Percentiles rank a stretch among this genome's conserved stretches.
These are phyloP conservation scores for Amphirosellinia nigrospora DNA, from an alignment of 495 filamentous ascomycete genomes.

Conservation along the genomic window DNA sequence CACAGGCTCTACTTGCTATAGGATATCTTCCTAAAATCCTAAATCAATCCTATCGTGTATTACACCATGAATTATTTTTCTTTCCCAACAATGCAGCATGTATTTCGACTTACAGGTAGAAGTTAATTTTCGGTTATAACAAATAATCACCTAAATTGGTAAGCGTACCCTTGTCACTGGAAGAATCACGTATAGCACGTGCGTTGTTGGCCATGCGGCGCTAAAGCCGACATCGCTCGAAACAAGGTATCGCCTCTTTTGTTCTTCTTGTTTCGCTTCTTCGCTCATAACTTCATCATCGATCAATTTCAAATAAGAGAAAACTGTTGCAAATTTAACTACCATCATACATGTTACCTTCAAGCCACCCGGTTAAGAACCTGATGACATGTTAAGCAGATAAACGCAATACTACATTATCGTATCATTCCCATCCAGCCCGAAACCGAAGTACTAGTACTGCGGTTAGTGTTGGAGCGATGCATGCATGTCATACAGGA, in stretches of 20 bases:
- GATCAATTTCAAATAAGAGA: too few relatives aligned
- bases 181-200: constrained; percentile 8
- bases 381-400: not conserved
- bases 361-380: not conserved
- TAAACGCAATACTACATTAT: not conserved
- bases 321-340: too few relatives aligned
- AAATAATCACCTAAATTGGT: not conserved
- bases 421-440: not conserved
- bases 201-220: constrained; percentile 13
- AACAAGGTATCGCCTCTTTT: not conserved
- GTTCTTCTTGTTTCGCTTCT: not conserved
- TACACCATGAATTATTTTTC: too few relatives aligned
- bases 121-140: too few relatives aligned
- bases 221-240: constrained; percentile 20
- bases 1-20: not conserved
- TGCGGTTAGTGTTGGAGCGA: not conserved
- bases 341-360: not conserved
- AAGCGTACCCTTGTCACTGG: not conserved
- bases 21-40: not conserved
- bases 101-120: too few relatives aligned
- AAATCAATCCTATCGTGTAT: too few relatives aligned
- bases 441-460: not conserved
- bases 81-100: too few relatives aligned
- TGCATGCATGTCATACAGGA: constrained; percentile 14
- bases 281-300: not conserved